Evolutionary conservation across 768 basidiomycete genomes (phyloP).

Genomic region (Lepiota subincarnata): DNA sequence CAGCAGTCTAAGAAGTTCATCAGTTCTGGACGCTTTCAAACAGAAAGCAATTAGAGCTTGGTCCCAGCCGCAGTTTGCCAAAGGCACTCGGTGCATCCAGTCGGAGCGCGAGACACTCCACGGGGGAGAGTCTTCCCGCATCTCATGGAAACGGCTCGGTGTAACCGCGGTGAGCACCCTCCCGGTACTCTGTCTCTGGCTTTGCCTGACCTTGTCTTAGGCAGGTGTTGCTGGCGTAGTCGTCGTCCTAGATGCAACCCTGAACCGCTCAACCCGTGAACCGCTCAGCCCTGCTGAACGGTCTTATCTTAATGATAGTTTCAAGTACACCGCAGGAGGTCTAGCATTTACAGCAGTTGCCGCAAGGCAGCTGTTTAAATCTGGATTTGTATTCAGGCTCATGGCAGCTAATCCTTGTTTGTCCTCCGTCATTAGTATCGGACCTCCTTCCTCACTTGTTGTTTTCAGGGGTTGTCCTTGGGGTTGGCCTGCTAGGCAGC

Average conservation of each 20-base stretch:
- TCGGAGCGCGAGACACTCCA: not conserved
- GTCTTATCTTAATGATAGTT: slow-evolving; percentile 69
- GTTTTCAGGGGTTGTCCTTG: slow-evolving; percentile 73
- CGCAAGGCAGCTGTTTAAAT: slow-evolving; percentile 75
- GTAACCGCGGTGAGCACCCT: slow-evolving; percentile 1
- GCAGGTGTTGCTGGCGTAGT: slow-evolving; percentile 70
- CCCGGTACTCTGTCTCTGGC: not conserved
- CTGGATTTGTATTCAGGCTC: slow-evolving; percentile 63
- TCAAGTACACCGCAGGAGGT: slow-evolving; percentile 82
- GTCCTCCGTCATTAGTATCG: slow-evolving; percentile 16
- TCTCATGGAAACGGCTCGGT: slow-evolving; percentile 9
- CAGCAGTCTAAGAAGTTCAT: slow-evolving; percentile 4
- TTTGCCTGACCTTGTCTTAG: slow-evolving; percentile 28
- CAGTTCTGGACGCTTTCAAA: not conserved
- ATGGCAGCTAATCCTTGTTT: slow-evolving; percentile 83
- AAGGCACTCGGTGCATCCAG: not conserved
- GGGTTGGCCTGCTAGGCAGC: slow-evolving; percentile 71
- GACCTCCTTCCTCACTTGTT: not conserved
- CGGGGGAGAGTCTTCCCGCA: not conserved
- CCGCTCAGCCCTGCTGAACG: slow-evolving; percentile 58
- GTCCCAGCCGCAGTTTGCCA: not conserved
- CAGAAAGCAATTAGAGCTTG: not conserved
- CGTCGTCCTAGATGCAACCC: slow-evolving; percentile 54
- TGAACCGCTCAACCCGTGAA: slow-evolving; percentile 80
- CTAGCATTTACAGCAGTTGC: slow-evolving; percentile 70